These are phyloP conservation scores for Hypholoma fasciculare DNA, from an alignment of 768 basidiomycete genomes.

Conservation along the genomic window DNA sequence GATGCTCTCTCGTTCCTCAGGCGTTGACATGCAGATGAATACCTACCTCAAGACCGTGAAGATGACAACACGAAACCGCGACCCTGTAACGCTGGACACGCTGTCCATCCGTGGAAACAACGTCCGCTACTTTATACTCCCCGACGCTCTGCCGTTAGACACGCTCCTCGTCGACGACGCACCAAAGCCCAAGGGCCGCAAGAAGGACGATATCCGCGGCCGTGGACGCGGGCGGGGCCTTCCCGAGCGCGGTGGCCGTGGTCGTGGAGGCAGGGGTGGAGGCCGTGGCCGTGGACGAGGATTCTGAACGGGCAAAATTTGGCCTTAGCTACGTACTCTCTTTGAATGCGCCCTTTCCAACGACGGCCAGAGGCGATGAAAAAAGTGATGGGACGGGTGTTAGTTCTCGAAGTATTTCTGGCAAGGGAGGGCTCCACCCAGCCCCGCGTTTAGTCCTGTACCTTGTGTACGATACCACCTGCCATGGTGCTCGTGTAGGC, in stretches of 20 bases:
- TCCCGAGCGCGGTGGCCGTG: conserved; percentile 50
- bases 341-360: neutral
- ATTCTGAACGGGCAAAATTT: conserved; percentile 15
- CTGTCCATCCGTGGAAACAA: conserved; percentile 97
- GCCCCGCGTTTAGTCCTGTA: conserved; percentile 11
- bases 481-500: conserved; percentile 8
- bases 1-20: conserved; percentile 38
- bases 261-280: conserved; percentile 55
- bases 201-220: conserved; percentile 82
- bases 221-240: conserved; percentile 55
- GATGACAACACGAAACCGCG: conserved; percentile 90
- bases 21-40: conserved; percentile 99
- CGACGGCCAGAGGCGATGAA: conserved; percentile 3
- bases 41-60: conserved; percentile 98
- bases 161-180: conserved; percentile 97
- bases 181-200: conserved; percentile 91
- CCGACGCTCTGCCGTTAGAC: conserved; percentile 94
- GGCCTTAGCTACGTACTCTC: neutral
- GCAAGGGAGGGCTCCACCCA: neutral
- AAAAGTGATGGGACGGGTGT: conserved; percentile 11
- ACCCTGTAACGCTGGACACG: conserved; percentile 83
- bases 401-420: neutral
- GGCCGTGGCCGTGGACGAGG: conserved; percentile 49
- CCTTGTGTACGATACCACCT: conserved; percentile 10
- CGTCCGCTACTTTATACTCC: conserved; percentile 95